Base-by-base conservation (phyloP, 1,139 yeast species). In the Oligophagozyma castellii region DNA sequence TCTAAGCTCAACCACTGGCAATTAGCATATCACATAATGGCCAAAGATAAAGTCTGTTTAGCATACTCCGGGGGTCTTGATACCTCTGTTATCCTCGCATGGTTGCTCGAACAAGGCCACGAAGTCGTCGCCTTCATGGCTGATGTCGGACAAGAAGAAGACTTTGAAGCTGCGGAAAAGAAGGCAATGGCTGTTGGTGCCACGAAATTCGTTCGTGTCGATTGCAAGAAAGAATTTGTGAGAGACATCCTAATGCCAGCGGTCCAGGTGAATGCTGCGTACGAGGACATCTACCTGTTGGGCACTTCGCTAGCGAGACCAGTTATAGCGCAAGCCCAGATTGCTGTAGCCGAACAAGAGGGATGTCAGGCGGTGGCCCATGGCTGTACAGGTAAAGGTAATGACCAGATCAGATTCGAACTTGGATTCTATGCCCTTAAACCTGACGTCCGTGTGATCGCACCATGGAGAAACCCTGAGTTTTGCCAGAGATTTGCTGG, bases 331-430 rank as follows among this genome's bases (percentile, higher is more conserved):
- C 76, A 86, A 63, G 98, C 98, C 29, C 98, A 89, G 64, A 89
- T 89, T 54, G 71, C 79, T 52, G 95, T 83, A 42, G 98, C 98
- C 39, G 93, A 84, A 64, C 73, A 80, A 52, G 89, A 92, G 59
- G 95, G 95, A 36, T 89, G 98, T 70, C 84, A 86, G 49, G 96
- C 96, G 32, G 98, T 89, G 33, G 75, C 95, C 30, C 98, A 89
- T 59, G 98, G 98, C 39, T 89, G 98, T 65, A 89, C 98, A 44
- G 98, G 98, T 66, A 89, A 89, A 67, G 98, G 98, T 64, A 89
- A 89, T 58, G 98, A 89, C 61, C 98, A 89, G 66, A 96, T 89
- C 43, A 78, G 98, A 63, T 89, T 89, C 56, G 98, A 89, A 65
- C 68, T 89, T 44, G 79, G 93, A 7, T 89, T 86, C 70, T 89